Evolutionary conservation across 306 rosid species (phyloP).

Genomic region (Sindora glabra): DNA sequence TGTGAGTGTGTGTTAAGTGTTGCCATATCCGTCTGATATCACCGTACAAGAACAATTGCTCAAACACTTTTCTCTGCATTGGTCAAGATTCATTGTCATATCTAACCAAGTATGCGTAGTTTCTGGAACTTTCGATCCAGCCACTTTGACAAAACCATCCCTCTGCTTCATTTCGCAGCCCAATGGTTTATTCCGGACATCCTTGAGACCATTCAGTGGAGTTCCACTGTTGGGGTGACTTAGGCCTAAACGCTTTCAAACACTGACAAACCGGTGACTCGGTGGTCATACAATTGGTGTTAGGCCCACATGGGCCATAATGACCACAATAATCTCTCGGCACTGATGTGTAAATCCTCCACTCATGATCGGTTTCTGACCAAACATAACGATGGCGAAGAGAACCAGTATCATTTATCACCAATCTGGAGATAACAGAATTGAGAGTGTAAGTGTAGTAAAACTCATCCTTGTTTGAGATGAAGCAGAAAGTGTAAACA

Average conservation of each 20-base stretch:
- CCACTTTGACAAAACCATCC: conserved; percentile 2
- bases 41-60: conserved; percentile 17
- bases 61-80: conserved; percentile 11
- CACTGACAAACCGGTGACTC: neutral
- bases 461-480: no score
- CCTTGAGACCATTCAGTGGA: neutral
- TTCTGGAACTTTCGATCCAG: conserved; percentile 2
- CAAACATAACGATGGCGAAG: neutral
- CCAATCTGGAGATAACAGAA: no score
- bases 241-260: neutral
- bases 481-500: no score
- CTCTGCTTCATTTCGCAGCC: neutral
- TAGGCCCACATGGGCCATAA: conserved; percentile 9
- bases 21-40: neutral
- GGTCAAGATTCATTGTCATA: neutral
- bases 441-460: no score
- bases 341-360: neutral
- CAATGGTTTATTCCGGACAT: neutral
- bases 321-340: neutral
- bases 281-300: neutral
- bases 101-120: neutral
- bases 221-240: neutral
- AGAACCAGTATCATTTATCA: neutral
- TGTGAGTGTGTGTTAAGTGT: no score
- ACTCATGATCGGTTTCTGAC: neutral